Conservation (phyloP, 2,329 filamentous ascomycete genomes). For the Fusarium decemcellulare region DNA sequence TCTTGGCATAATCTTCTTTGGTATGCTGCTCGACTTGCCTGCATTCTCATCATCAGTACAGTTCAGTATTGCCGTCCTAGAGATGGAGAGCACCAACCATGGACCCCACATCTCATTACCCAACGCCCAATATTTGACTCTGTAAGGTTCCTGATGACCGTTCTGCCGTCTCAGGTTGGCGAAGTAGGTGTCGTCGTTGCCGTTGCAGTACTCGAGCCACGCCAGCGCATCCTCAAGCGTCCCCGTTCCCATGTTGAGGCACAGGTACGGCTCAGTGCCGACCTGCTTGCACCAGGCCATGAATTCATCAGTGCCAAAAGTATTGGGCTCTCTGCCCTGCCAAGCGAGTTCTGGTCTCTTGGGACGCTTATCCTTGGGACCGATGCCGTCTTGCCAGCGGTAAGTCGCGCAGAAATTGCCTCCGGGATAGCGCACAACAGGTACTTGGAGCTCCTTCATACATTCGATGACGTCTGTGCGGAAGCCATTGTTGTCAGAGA, state of each 20-base stretch:
- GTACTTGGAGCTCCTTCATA: slow-evolving; percentile 79
- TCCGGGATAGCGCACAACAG: slow-evolving; percentile 85
- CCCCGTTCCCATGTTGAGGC: slow-evolving; percentile 81
- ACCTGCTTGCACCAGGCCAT: slow-evolving; percentile 82
- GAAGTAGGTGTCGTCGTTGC: slow-evolving; percentile 79
- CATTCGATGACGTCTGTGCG: slow-evolving; percentile 82
- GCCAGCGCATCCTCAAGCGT: slow-evolving; percentile 67
- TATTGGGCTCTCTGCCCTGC: slow-evolving; percentile 81
- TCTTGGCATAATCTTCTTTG: slow-evolving; percentile 76
- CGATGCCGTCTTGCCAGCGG: slow-evolving; percentile 86
- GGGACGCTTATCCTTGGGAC: slow-evolving; percentile 78
- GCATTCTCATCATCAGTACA: background rate
- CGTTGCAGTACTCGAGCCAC: slow-evolving; percentile 91
- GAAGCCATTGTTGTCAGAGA: slow-evolving; percentile 80
- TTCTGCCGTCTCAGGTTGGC: slow-evolving; percentile 83
- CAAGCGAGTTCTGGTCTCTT: slow-evolving; percentile 75
- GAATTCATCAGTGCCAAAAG: slow-evolving; percentile 89
- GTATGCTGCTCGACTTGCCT: slow-evolving; percentile 75
- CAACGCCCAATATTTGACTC: slow-evolving; percentile 86
- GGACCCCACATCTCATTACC: slow-evolving; percentile 81
- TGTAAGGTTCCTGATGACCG: slow-evolving; percentile 81
- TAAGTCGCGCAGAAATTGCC: slow-evolving; percentile 89
- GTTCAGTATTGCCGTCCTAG: too few relatives aligned
- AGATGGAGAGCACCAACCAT: slow-evolving; percentile 49
- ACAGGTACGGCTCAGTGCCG: slow-evolving; percentile 82